phyloP scores from a whole-genome alignment of 2,329 filamentous ascomycete species.

The Diaporthe eres region DNA sequence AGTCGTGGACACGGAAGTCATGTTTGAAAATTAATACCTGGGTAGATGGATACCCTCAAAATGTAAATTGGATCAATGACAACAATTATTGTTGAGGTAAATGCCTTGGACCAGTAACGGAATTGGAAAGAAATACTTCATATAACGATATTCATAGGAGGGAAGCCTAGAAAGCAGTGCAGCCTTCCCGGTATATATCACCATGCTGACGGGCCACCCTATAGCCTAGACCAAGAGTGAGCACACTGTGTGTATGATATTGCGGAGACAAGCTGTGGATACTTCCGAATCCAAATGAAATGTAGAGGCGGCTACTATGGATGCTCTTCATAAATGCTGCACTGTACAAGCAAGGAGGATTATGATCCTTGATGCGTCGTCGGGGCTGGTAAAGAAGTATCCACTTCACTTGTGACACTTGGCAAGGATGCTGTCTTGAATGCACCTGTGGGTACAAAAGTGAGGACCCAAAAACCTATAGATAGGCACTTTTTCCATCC shows the following conservation, averaged over 20 bases:
- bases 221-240: not conserved
- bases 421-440: no score
- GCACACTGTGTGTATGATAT: not conserved
- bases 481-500: not conserved
- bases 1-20: not conserved
- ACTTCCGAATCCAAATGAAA: not conserved
- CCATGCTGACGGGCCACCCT: not conserved
- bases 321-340: not conserved
- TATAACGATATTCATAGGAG: not conserved
- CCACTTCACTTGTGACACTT: not conserved
- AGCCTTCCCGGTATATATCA: not conserved
- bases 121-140: not conserved
- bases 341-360: not conserved
- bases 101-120: not conserved
- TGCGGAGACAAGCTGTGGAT: not conserved
- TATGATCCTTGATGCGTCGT: not conserved
- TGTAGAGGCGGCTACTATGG: not conserved
- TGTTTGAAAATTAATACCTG: not conserved
- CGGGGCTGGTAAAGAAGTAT: not conserved
- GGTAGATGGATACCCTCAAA: not conserved
- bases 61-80: not conserved
- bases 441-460: not conserved
- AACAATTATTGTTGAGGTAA: not conserved
- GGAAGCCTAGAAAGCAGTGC: not conserved
- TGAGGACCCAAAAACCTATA: not conserved